phyloP scores from a whole-genome alignment of 805 yeast species.

The Blastobotrys terrestris region DNA sequence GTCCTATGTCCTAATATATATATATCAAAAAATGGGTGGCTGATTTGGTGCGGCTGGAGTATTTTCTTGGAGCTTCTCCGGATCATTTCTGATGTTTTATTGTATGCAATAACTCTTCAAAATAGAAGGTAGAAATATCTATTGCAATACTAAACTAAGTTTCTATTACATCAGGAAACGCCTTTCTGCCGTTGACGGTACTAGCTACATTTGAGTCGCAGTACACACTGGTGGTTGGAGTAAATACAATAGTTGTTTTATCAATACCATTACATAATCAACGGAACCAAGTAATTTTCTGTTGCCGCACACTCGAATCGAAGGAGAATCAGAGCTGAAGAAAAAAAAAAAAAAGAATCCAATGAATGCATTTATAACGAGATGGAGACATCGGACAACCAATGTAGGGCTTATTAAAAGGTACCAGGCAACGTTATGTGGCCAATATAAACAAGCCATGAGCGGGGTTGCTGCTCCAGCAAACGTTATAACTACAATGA shows the following conservation, averaged over 20 bases:
- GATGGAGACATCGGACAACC: neutral
- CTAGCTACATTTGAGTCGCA: too few relatives aligned
- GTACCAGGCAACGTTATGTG: neutral
- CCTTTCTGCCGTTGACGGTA: too few relatives aligned
- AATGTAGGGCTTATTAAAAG: neutral
- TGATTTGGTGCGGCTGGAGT: neutral
- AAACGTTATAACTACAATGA: conserved; percentile 48
- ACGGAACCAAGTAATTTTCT: too few relatives aligned
- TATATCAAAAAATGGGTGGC: conserved; percentile 2
- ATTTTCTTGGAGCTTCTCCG: neutral
- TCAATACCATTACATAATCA: too few relatives aligned
- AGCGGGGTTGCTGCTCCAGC: conserved; percentile 46
- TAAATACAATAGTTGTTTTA: too few relatives aligned
- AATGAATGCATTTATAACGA: neutral
- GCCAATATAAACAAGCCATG: conserved; percentile 36
- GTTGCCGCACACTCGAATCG: neutral
- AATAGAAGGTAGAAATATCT: too few relatives aligned
- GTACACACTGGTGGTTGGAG: too few relatives aligned
- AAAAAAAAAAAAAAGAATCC: too few relatives aligned
- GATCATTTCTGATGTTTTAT: too few relatives aligned
- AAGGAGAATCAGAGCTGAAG: neutral
- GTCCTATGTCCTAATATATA: neutral
- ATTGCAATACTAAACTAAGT: too few relatives aligned
- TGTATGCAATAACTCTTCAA: too few relatives aligned
- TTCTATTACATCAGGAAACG: too few relatives aligned